These are phyloP conservation scores for Striga asiatica DNA, from an alignment of 257 asterid species.

Conservation along the genomic window DNA sequence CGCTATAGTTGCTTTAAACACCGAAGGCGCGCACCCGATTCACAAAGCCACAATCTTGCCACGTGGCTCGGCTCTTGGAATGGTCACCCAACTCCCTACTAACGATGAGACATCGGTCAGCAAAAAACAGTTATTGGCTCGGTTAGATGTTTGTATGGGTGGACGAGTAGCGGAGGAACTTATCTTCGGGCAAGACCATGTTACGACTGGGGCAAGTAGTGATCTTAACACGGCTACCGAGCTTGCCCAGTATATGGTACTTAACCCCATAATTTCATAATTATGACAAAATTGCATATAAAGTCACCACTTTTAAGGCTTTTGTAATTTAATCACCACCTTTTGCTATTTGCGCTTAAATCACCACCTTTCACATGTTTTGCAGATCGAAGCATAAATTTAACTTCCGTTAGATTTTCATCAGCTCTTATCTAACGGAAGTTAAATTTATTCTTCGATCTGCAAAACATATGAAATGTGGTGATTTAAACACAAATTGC, in stretches of 20 bases:
- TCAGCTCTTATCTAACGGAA: too few species aligned
- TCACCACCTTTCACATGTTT: too few species aligned
- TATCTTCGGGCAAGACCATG: conserved; percentile 56
- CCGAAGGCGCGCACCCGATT: conserved; percentile 77
- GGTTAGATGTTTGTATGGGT: conserved; percentile 84
- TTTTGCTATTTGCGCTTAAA: too few species aligned
- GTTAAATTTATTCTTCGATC: too few species aligned
- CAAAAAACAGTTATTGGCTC: conserved; percentile 68
- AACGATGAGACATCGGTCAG: conserved; percentile 64
- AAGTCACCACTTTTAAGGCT: too few species aligned
- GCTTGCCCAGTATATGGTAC: conserved; percentile 73
- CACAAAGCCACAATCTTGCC: conserved; percentile 82
- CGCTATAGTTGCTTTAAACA: conserved; percentile 63
- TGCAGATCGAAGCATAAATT: too few species aligned
- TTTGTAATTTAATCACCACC: too few species aligned
- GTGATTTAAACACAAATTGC: too few species aligned
- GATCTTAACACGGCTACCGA: conserved; percentile 77
- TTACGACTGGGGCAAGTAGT: conserved; percentile 71
- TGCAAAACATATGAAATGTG: too few species aligned
- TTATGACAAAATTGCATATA: too few species aligned
- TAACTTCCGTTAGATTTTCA: too few species aligned
- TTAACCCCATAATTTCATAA: neutral
- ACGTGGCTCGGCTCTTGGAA: conserved; percentile 71
- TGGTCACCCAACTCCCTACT: conserved; percentile 87
- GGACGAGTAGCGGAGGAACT: conserved; percentile 83